Evolutionary conservation across 805 yeast genomes (phyloP), one percentile per base, ranked within the genome.

Genomic region (Candida suzukii): DNA sequence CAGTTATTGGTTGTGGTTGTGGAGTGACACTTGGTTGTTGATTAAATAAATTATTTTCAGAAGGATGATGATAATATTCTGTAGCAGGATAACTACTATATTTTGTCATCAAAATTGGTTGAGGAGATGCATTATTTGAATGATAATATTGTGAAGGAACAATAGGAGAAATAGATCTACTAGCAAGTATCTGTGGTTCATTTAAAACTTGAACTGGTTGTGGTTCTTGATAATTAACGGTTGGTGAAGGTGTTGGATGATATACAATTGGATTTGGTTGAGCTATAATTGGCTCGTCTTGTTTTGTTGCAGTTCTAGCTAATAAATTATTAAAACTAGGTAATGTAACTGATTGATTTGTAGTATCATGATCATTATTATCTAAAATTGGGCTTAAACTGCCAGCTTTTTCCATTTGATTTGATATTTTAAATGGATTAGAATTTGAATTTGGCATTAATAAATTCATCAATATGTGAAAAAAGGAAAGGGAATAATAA

Each of bases 241-340:
- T 7, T 8, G 29, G 29, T 11, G 9, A 26, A 8, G 29, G 14
- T 26, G 25, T 8, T 8, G 11, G 29, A 10, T 26, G 8, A 26
- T 26, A 12, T 8, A n/a, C n/a, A n/a, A n/a, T n/a, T n/a, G n/a
- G n/a, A n/a, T n/a, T n/a, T 24, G 17, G 29, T 33, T 31, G 6
- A 17, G 41, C 24, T 19, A n/a, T 12, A 4, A 30, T 4, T 4
- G 8, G 4, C 3, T 29, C 32, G 6, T 29, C 19, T 29, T 12
- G 21, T 9, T n/a, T 11, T 21, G 30, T 21, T 17, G 17, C 37
- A 11, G 28, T 34, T 20, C 43, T 40, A 2, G 57, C 51, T 27
- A 52, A 51, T 8, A 52, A 45, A 31, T 45, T 48, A 37, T 49
- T 49, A 14, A 52, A 47, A 39, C 57, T 50, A 8, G 57, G 57